Evolutionary conservation across 345 rosid genomes (phyloP).

Genomic region (Erysimum cheiranthoides): DNA sequence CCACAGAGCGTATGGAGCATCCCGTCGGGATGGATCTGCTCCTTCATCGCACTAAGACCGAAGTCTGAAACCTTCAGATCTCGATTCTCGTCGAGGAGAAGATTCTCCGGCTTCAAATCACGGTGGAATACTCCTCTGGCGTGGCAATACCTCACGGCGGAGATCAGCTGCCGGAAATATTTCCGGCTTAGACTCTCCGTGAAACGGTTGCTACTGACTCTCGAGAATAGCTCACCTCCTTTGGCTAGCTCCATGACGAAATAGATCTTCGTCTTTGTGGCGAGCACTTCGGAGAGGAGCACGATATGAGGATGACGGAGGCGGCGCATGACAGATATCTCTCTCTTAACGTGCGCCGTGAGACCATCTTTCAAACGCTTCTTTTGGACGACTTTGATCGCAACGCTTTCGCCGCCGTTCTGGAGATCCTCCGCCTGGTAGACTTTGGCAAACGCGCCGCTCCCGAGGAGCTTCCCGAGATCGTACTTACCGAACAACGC

Average conservation of each 20-base stretch:
- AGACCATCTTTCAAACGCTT: constrained; percentile 55
- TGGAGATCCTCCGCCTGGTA: constrained; percentile 62
- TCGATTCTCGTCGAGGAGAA: constrained; percentile 75
- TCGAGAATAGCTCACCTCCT: constrained; percentile 81
- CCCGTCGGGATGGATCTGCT: constrained; percentile 67
- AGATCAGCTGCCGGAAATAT: constrained; percentile 73
- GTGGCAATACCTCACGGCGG: constrained; percentile 78
- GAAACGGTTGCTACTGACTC: constrained; percentile 64
- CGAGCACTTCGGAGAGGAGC: constrained; percentile 68
- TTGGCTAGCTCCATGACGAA: constrained; percentile 84
- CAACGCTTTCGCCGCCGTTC: constrained; percentile 65
- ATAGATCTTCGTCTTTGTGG: constrained; percentile 72
- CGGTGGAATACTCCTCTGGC: constrained; percentile 77
- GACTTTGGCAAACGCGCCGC: constrained; percentile 82
- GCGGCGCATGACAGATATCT: constrained; percentile 76
- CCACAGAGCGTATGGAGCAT: constrained; percentile 79
- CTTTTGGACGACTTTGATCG: constrained; percentile 74
- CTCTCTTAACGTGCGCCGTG: constrained; percentile 64
- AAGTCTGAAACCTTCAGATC: constrained; percentile 72
- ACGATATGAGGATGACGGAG: constrained; percentile 65
- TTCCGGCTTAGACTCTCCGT: constrained; percentile 75
- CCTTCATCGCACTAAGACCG: constrained; percentile 72
- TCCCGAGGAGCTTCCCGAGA: constrained; percentile 65
- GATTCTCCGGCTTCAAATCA: constrained; percentile 78
- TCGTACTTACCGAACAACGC: constrained; percentile 71